Evolutionary conservation across 2,329 filamentous ascomycete genomes (phyloP), one percentile per base, ranked within the genome.

Genomic region (Arthrobotrys entomopaga): DNA sequence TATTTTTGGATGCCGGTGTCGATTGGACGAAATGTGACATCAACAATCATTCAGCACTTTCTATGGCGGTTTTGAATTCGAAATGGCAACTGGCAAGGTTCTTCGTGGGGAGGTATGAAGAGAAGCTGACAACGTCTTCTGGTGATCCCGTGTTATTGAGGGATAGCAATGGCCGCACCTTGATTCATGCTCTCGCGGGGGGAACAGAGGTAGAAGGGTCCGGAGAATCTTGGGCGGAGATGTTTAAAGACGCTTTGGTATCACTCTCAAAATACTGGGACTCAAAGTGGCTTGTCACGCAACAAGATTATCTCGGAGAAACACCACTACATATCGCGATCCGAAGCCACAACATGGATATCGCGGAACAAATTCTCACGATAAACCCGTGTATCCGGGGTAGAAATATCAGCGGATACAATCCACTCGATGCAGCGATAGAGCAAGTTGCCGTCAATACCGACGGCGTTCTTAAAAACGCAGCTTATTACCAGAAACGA

Each of bases 241-340:
- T 54, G 3, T 64, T 64, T 43, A 11, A 8, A n/a, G 24, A 8
- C 16, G 60, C 15, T 54, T 24, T 53, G 19, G 40, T 29, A 7
- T 0, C 54, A 29, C 7, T 64, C 11, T 54, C 48, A 5, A 43
- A 10, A 11, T 46, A 46, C 29, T 34, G 11, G 15, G 49, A 54
- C 7, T 43, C 26, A 16, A 43, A 26, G 2, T 13, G 42, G 29
- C 38, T 54, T 46, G 43, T 64, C 6, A 26, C 20, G 15, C 15
- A 64, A 46, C 16, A 6, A 5, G 38, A 63, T 53, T 42, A 13
- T 1, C 6, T 63, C 8, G 59, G 48, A 24, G 59, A 63, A 42
- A 64, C 60, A 29, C 49, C 49, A 16, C 29, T 64, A 3, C 48
- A 64, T 64, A 29, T 54, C 16, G 48, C 60, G 22, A 64, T 64